Base-by-base conservation (phyloP, 495 filamentous ascomycete species). In the Penicillium ochrochloron region DNA sequence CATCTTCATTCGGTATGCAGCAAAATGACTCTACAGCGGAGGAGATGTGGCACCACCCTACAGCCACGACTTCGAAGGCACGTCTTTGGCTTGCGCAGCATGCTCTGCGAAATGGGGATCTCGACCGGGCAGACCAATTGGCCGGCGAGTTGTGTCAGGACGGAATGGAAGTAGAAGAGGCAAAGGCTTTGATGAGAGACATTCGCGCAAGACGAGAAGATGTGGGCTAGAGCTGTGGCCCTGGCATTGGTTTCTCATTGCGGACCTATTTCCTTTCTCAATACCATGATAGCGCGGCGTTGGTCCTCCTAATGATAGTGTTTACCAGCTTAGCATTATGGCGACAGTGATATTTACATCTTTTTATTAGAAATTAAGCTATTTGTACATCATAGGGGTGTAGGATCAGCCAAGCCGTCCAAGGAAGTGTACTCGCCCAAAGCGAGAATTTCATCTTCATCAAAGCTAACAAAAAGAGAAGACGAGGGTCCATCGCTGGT, bases 151-250 rank as follows among this genome's bases (percentile, higher is more conserved):
- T 98, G 39, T 97, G 93, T 75, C 92, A 97, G 75, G 96, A 99
- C 79, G 96, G 96, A 1, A 88, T 93, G 29, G 96, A 99, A 77
- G 93, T 99, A 17, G 96, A 99, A 75, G 96, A 99, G 76, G 96
- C 96, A 15, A 97, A 98, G 80, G 94, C 94, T 3, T 81, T 99
- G 64, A 91, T 97, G 66, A 84, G 93, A 62, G 95, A 98, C 80
- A 84, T 96, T 23, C 82, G 94, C 65, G 91, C 91, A 5, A 85
- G 93, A 73, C 85, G 92, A 74, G 92, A 95, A 68, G 76, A 73
- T 50, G 73, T 66, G 3, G 62, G 57, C 12, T 74, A 67, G 48
- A 54, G 51, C 50, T 61, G 48, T 65, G 31, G 8, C 33, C 31
- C 2, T 31, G 15, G 15, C 7, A n/a, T 17, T 4, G 56, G 34